These are phyloP conservation scores for Vaucheria bursata DNA, from an alignment of 352 stramenopile species.

Conservation along the genomic window DNA sequence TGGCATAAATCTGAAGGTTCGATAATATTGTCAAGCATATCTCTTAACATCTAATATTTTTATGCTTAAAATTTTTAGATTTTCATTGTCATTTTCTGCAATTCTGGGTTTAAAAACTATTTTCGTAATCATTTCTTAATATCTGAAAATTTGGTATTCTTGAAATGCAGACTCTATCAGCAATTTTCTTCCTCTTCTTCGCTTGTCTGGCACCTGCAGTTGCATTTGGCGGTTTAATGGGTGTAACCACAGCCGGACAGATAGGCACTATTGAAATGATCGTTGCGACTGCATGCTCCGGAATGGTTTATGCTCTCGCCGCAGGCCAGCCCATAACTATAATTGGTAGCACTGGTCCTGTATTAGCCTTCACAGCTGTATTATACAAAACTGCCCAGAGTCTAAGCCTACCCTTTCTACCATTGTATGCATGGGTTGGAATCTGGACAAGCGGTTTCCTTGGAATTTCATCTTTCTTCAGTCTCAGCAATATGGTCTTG, in stretches of 20 bases:
- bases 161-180: conserved; percentile 20
- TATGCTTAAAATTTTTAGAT: background rate
- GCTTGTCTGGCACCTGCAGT: conserved; percentile 65
- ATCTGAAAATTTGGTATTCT: background rate
- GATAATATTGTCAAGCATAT: background rate
- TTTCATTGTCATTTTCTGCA: background rate
- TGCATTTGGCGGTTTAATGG: conserved; percentile 68
- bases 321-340: conserved; percentile 50
- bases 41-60: background rate
- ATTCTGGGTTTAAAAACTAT: background rate
- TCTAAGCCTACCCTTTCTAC: conserved; percentile 62
- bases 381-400: conserved; percentile 41
- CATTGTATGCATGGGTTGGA: conserved; percentile 68
- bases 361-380: conserved; percentile 49
- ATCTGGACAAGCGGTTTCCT: conserved; percentile 67
- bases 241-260: conserved; percentile 59
- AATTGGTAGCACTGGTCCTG: conserved; percentile 50
- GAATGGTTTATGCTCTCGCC: conserved; percentile 47
- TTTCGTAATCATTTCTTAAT: too few relatives aligned
- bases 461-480: conserved; percentile 49
- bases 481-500: conserved; percentile 44
- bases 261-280: conserved; percentile 58
- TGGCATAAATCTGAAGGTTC: conserved; percentile 41
- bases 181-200: conserved; percentile 67
- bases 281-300: conserved; percentile 40